Evolutionary conservation across 441 rosid species (phyloP).

Genomic region (Cnidoscolus chayamansa): DNA sequence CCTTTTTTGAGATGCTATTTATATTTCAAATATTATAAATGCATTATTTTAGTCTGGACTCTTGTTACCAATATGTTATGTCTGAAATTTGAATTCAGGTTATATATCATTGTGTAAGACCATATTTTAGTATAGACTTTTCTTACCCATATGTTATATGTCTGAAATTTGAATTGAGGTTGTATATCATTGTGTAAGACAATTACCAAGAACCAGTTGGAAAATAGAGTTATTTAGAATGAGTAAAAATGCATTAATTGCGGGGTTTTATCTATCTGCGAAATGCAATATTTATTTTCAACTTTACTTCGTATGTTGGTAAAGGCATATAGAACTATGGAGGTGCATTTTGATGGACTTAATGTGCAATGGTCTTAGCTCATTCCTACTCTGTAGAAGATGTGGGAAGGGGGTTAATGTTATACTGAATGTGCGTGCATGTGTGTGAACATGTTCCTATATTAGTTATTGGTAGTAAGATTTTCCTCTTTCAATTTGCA

Average conservation of each 20-base stretch:
- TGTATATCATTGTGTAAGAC: neutral
- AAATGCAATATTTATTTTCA: neutral
- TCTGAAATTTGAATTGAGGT: neutral
- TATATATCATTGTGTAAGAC: neutral
- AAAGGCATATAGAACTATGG: neutral
- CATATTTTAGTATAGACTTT: no score
- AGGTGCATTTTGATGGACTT: neutral
- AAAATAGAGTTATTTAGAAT: neutral
- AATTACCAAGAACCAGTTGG: neutral
- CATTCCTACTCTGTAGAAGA: neutral
- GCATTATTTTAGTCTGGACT: neutral
- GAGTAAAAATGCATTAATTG: neutral
- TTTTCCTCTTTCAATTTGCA: neutral
- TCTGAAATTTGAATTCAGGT: neutral
- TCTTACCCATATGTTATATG: neutral
- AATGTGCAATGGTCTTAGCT: neutral
- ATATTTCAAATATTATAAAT: conserved; percentile 2
- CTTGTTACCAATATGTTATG: neutral
- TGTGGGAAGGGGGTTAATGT: neutral
- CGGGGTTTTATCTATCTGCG: neutral
- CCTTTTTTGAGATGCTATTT: neutral
- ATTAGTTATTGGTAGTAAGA: neutral
- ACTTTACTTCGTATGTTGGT: neutral
- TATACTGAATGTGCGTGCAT: neutral
- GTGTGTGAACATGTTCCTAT: neutral